Conservation (phyloP, 2,329 filamentous ascomycete species). For the Diaporthe sp. region DNA sequence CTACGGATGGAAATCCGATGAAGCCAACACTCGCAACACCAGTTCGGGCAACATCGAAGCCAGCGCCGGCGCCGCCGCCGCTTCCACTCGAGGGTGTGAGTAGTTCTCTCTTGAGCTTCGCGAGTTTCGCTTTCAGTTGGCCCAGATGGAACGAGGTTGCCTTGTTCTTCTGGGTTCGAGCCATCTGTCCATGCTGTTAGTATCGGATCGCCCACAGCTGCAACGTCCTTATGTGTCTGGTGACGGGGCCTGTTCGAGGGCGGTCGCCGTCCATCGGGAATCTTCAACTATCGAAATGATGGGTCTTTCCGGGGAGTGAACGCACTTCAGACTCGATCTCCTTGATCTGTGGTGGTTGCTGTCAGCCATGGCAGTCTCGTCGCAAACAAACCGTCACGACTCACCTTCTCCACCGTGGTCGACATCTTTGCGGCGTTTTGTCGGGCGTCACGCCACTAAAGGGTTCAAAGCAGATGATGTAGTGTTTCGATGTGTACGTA, state of each 20-base stretch:
- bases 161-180: constrained; percentile 83
- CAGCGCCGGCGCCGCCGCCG: constrained; percentile 86
- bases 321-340: constrained; percentile 94
- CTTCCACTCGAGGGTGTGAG: constrained; percentile 87
- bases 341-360: constrained; percentile 77
- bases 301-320: constrained; percentile 43
- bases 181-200: constrained; percentile 75
- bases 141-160: constrained; percentile 93
- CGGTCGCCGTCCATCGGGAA: background rate
- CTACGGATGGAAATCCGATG: constrained; percentile 97
- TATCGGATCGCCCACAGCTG: background rate
- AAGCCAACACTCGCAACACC: constrained; percentile 98
- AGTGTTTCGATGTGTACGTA: background rate
- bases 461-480: background rate
- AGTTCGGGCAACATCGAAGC: constrained; percentile 97
- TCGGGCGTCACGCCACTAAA: constrained; percentile 18
- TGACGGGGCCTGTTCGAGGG: background rate
- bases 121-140: constrained; percentile 97
- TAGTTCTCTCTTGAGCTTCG: constrained; percentile 96
- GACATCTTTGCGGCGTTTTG: constrained; percentile 75
- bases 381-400: constrained; percentile 45
- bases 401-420: constrained; percentile 96
- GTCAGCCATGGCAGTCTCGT: constrained; percentile 48
- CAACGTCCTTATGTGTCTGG: background rate
- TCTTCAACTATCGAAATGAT: background rate